A percentile compares a stretch with the other conserved stretches of the same genome.
Conservation (phyloP, 2,329 filamentous ascomycete species). For the Dactylella cylindrospora region DNA sequence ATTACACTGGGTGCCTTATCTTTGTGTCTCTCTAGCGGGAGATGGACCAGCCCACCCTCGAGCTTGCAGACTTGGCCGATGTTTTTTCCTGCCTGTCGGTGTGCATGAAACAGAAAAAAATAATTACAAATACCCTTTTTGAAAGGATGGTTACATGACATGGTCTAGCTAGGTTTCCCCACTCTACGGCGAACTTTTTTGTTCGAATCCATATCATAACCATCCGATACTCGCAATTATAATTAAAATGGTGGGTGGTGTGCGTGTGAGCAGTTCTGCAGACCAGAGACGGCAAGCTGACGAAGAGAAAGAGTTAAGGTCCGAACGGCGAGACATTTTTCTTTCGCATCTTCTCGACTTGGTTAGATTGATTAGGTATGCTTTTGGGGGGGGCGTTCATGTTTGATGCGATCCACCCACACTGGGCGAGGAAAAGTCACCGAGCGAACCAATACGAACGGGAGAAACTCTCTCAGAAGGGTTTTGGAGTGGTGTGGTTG, state of each 20-base stretch:
- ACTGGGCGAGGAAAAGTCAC: neutral
- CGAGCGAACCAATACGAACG: constrained; percentile 1
- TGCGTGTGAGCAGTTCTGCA: neutral
- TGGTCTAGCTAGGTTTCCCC: neutral
- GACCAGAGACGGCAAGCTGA: neutral
- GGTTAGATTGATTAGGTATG: neutral
- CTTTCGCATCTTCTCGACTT: neutral
- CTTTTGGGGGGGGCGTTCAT: too few relatives aligned
- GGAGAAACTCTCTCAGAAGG: neutral
- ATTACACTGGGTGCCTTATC: too few relatives aligned
- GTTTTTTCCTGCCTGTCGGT: neutral
- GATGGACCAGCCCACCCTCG: too few relatives aligned
- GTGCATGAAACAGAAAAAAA: neutral
- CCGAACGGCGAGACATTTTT: constrained; percentile 43
- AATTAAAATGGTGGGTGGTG: too few relatives aligned
- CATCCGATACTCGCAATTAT: too few relatives aligned
- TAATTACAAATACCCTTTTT: constrained; percentile 33
- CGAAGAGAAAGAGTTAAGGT: neutral
- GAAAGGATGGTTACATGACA: constrained; percentile 18
- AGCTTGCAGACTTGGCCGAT: too few relatives aligned
- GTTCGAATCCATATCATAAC: too few relatives aligned
- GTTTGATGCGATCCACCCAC: too few relatives aligned
- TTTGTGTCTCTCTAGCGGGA: too few relatives aligned
- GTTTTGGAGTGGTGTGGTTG: neutral
- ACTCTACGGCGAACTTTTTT: too few relatives aligned